Conservation (phyloP, 164 flowering plant species). For the Annona cherimola region DNA sequence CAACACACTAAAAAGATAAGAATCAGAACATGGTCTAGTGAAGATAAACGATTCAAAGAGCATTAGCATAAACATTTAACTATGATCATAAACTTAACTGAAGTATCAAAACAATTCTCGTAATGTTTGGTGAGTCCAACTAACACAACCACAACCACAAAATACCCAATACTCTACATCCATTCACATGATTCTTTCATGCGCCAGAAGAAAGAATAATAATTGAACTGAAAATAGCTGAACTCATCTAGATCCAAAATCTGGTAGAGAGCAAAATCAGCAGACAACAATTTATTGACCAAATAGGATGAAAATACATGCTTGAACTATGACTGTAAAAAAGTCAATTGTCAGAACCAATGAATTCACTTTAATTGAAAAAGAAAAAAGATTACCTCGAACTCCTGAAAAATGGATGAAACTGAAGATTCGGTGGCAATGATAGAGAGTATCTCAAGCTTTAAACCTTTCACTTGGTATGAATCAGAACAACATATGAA, state of each 20-base stretch:
- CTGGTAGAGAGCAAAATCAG: no score
- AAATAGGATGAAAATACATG: not conserved
- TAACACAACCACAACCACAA: not conserved
- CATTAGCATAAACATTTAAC: no score
- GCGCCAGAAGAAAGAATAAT: not conserved
- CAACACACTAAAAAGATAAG: slow-evolving; percentile 40
- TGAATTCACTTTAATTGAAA: not conserved
- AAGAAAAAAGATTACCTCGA: slow-evolving; percentile 56
- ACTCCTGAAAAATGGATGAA: slow-evolving; percentile 67
- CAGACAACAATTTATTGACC: not conserved
- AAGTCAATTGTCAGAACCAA: not conserved
- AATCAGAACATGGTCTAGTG: slow-evolving; percentile 16
- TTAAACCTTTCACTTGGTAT: slow-evolving; percentile 71
- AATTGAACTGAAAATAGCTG: not conserved
- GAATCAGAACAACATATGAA: slow-evolving; percentile 67
- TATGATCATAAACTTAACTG: no score
- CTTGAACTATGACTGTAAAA: not conserved
- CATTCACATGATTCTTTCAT: not conserved
- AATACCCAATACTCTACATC: not conserved
- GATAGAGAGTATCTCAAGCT: slow-evolving; percentile 83
- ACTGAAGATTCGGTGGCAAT: slow-evolving; percentile 83
- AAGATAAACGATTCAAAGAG: not conserved
- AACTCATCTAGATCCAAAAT: not conserved
- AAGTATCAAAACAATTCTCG: not conserved
- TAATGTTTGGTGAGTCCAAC: not conserved